Base-by-base conservation (phyloP, 257 asterid species). In the Fraxinus americana region DNA sequence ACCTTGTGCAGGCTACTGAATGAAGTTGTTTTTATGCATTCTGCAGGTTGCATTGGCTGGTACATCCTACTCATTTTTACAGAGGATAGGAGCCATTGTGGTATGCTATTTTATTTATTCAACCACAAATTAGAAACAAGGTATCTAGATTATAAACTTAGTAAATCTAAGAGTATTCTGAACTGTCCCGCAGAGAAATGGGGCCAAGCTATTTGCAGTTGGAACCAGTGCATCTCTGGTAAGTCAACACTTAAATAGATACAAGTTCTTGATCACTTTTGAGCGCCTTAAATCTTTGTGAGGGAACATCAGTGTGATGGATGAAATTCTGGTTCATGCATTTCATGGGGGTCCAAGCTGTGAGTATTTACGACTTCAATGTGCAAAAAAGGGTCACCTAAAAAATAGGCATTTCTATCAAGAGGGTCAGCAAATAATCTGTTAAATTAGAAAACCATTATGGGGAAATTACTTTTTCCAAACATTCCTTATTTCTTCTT, bases 191-290 rank as follows among this genome's bases (percentile, higher is more conserved):
- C 95, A 95, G 99, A 91, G 99, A 84, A 95, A 95, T 57, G 99
- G 99, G 35, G 90, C 91, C 21, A 91, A 95, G 86, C 94, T 95
- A 50, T 95, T 95, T 83, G 88, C 87, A 23, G 99, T 95, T 78
- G 99, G 99, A 71, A 89, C 99, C 43, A 23, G 97, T 81, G 97
- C 99, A 11, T 95, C 99, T 61, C 81, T 95, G 91, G 98, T 95
- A 71, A 87, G 94, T 76, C 63, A 5, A 52, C 75, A 39, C 17
- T 70, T 78, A n/a, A 8, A 16, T 23, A 21, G 21, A 61, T 71
- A 16, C 9, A 48, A 41, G 35, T 73, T 78, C 78, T 57, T 63
- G 3, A 13, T 73, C 17, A 69, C 50, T 34, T 48, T 48, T 1
- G 21, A 48, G n/a, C 4, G 21, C 21, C 59, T 16, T 48, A 16